Evolutionary conservation across 2,329 filamentous ascomycete species (phyloP).

Genomic region (Fusarium solani-melongenae): DNA sequence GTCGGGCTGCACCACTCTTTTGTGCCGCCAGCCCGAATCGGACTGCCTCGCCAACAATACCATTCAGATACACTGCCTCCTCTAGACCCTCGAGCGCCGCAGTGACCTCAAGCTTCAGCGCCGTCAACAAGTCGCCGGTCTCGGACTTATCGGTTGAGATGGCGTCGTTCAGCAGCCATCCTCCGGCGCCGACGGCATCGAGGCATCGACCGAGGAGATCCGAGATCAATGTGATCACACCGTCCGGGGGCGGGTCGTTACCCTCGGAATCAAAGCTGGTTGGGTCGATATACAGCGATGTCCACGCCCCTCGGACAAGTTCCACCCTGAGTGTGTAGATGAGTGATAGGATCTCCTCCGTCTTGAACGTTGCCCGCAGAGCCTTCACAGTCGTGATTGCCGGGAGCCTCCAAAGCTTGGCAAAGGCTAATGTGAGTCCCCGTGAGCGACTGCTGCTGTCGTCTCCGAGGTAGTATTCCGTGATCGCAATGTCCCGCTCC

Average conservation of each 20-base stretch:
- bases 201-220: constrained; percentile 78
- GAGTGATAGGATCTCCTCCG: constrained; percentile 76
- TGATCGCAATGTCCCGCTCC: constrained; percentile 74
- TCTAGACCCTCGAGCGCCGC: constrained; percentile 78
- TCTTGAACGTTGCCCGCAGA: constrained; percentile 71
- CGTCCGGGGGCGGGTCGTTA: constrained; percentile 66
- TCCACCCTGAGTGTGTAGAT: constrained; percentile 79
- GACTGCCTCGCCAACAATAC: constrained; percentile 73
- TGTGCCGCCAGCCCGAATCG: constrained; percentile 63
- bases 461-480: constrained; percentile 73
- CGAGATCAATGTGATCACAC: constrained; percentile 76
- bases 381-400: constrained; percentile 68
- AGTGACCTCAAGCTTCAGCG: constrained; percentile 75
- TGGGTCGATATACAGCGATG: constrained; percentile 73
- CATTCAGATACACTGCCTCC: constrained; percentile 73
- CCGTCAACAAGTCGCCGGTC: constrained; percentile 71
- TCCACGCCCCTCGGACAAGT: constrained; percentile 81
- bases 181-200: constrained; percentile 78
- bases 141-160: constrained; percentile 63
- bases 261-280: constrained; percentile 58
- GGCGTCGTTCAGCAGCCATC: constrained; percentile 76
- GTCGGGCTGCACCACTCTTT: constrained; percentile 45
- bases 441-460: constrained; percentile 71
- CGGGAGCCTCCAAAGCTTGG: constrained; percentile 76
- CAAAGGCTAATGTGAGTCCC: constrained; percentile 74